Evolutionary conservation across 495 filamentous ascomycete species (phyloP).

Genomic region (Massariosphaeria phaeospora): DNA sequence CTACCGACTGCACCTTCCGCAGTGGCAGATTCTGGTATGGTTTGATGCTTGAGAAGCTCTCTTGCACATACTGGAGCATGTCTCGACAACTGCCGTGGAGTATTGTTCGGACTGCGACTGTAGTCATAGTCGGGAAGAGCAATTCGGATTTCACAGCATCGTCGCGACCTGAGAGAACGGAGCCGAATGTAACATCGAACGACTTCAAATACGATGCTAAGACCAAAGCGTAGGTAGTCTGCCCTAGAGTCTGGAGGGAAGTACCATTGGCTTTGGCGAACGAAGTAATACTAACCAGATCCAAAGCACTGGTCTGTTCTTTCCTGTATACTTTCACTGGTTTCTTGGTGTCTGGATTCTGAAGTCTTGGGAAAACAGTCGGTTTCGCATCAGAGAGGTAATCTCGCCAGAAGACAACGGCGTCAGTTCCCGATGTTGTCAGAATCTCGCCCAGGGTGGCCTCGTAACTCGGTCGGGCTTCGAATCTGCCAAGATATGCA

Average conservation of each 20-base stretch:
- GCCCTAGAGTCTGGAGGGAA: slow-evolving; percentile 60
- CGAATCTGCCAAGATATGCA: slow-evolving; percentile 49
- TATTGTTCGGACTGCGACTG: slow-evolving; percentile 58
- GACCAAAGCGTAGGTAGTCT: slow-evolving; percentile 60
- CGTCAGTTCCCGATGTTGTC: slow-evolving; percentile 40
- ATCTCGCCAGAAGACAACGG: slow-evolving; percentile 56
- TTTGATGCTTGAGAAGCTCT: slow-evolving; percentile 46
- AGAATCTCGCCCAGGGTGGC: slow-evolving; percentile 46
- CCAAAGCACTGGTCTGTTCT: slow-evolving; percentile 46
- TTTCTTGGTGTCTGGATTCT: background rate
- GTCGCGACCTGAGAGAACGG: slow-evolving; percentile 66
- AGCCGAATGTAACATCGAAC: slow-evolving; percentile 65
- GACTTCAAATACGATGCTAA: slow-evolving; percentile 51
- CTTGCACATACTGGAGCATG: slow-evolving; percentile 62
- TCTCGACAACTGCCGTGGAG: slow-evolving; percentile 56
- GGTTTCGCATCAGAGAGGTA: slow-evolving; percentile 48
- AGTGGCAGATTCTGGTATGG: slow-evolving; percentile 64
- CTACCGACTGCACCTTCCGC: slow-evolving; percentile 53
- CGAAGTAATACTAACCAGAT: slow-evolving; percentile 36
- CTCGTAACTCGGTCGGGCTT: slow-evolving; percentile 45
- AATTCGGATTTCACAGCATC: slow-evolving; percentile 52
- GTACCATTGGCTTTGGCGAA: slow-evolving; percentile 56
- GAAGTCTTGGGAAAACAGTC: slow-evolving; percentile 35
- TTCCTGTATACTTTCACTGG: slow-evolving; percentile 39
- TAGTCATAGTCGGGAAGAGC: slow-evolving; percentile 79